Base-by-base conservation (phyloP, 2,329 filamentous ascomycete species). In the Clarireedia monteithiana region DNA sequence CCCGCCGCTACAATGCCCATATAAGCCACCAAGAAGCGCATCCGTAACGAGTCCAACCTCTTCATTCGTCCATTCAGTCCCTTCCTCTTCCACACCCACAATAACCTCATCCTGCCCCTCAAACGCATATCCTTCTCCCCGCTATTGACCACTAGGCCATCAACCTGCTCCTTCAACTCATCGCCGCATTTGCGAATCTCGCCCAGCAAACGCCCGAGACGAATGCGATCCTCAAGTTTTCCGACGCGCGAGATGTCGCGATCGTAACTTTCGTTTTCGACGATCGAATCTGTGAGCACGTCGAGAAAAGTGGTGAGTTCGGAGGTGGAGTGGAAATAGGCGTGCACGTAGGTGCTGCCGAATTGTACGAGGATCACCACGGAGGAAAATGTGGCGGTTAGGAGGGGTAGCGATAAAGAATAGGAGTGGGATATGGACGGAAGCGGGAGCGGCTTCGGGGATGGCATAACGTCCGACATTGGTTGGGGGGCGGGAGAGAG, bases 231-330 rank as follows among this genome's bases (percentile, higher is more conserved):
- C 60, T 84, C 82, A 30, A 84, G 73, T 42, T 78, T 77, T 65
- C 74, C 75, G 40, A 85, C 75, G 58, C 77, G 78, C 55, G 76
- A 72, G 48, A 85, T 74, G 63, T 85, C 81, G 62, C 75, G 73
- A 67, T 84, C 80, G 66, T 84, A 84, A 64, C 75, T 80, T 69
- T 85, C 82, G 64, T 84, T 85, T 67, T 85, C 83, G 62, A 78
- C 73, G 49, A 83, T 74, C 40, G 81, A 66, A 64, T 77, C 81
- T 67, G 84, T 81, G 64, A 82, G 75, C 15, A 78, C 75, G 65
- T 84, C 81, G 64, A 84, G 69, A 63, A 85, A 82, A 56, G 75
- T 75, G 12, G 12, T 17, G 12, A 46, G 23, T 46, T 46, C 42
- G 5, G 17, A 23, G 5, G 42, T 46, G 5, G 20, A 46, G 17